Percentiles rank a stretch among this genome's conserved stretches.
phyloP scores from a whole-genome alignment of 768 basidiomycete genomes.

The Paxillus rubicundulus region DNA sequence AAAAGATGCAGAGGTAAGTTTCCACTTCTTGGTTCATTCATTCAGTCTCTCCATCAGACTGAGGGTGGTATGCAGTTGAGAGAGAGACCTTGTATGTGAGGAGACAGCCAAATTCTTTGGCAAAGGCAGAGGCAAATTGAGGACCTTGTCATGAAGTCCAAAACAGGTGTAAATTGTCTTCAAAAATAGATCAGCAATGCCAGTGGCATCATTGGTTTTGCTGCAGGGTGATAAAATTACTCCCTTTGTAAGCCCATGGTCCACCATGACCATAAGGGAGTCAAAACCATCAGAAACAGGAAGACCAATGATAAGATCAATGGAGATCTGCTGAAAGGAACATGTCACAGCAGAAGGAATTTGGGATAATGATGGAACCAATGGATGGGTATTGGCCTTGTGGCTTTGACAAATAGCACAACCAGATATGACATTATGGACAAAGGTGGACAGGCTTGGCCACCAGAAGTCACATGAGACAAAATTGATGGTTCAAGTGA shows the following conservation, averaged over 20 bases:
- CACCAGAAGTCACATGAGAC: too few species aligned
- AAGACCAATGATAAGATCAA: constrained; percentile 27
- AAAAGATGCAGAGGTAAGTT: constrained; percentile 10
- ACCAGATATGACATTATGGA: constrained; percentile 24
- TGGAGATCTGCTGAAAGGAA: constrained; percentile 20
- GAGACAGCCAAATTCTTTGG: constrained; percentile 13
- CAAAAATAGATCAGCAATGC: constrained; percentile 10
- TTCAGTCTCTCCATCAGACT: neutral
- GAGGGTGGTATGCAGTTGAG: constrained; percentile 2
- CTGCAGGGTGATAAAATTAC: constrained; percentile 26
- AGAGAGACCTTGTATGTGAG: constrained; percentile 18
- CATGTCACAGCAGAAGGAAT: neutral
- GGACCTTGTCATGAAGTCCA: constrained; percentile 11
- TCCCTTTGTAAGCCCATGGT: constrained; percentile 29
- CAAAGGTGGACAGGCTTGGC: neutral
- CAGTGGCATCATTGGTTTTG: constrained; percentile 13
- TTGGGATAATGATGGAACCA: neutral
- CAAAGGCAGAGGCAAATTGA: constrained; percentile 23
- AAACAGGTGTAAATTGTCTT: constrained; percentile 4
- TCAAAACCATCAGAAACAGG: constrained; percentile 17
- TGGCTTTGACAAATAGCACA: constrained; percentile 23
- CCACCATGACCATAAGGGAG: constrained; percentile 18
- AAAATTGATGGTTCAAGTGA: too few species aligned
- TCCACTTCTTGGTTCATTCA: neutral
- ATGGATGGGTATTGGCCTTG: constrained; percentile 2